Percentiles rank a stretch among this genome's conserved stretches.
Evolutionary conservation across 331 rosid genomes (phyloP).

Genomic region (Malus hybrid): DNA sequence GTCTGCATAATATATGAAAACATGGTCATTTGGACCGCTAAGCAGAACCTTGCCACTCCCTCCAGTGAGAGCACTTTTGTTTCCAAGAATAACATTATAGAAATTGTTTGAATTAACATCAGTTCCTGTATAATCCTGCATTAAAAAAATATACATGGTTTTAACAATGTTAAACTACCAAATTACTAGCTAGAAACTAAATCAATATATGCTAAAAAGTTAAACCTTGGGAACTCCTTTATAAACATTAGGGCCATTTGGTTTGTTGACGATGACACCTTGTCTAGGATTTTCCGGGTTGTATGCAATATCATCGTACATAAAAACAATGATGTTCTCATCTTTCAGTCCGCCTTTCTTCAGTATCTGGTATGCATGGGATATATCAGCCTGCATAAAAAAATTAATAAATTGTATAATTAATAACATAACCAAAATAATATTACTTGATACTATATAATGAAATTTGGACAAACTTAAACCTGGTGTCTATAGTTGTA

Average conservation of each 20-base stretch:
- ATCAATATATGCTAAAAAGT: background rate
- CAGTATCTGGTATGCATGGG: constrained; percentile 65
- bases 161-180: background rate
- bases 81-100: constrained; percentile 43
- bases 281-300: constrained; percentile 29
- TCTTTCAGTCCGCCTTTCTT: constrained; percentile 51
- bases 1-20: constrained; percentile 54
- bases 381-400: constrained; percentile 41
- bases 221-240: constrained; percentile 59
- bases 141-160: background rate
- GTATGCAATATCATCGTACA: constrained; percentile 71
- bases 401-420: background rate
- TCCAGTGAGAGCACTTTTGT: constrained; percentile 36
- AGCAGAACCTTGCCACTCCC: constrained; percentile 60
- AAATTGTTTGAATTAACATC: constrained; percentile 17
- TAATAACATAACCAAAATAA: background rate
- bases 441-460: no score
- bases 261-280: constrained; percentile 53
- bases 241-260: constrained; percentile 50
- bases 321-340: constrained; percentile 61
- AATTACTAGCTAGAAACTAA: background rate
- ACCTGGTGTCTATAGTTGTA: constrained; percentile 59
- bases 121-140: constrained; percentile 42
- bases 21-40: constrained; percentile 37
- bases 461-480: background rate